A percentile compares a stretch with the other conserved stretches of the same genome.
Evolutionary conservation across 1,139 yeast species (phyloP).

Genomic region (Candida dubliniensis): DNA sequence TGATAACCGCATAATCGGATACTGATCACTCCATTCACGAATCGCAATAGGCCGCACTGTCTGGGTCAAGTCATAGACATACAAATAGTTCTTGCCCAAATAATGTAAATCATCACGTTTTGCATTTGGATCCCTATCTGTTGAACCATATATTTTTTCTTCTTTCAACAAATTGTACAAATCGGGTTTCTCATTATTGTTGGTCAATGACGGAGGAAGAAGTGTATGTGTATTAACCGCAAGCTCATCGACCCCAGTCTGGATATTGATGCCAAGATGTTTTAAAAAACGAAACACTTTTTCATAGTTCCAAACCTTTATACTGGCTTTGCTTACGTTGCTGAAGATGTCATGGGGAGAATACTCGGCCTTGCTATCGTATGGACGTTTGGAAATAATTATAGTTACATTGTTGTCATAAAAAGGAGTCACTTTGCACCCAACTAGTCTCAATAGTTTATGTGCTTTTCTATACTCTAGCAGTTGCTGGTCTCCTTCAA

Average conservation of each 20-base stretch:
- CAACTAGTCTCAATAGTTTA: constrained; percentile 55
- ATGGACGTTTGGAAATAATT: constrained; percentile 64
- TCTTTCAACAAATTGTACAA: constrained; percentile 73
- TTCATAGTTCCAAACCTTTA: constrained; percentile 87
- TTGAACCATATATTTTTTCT: constrained; percentile 83
- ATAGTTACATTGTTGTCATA: constrained; percentile 80
- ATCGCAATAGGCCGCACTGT: constrained; percentile 78
- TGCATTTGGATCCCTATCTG: constrained; percentile 86
- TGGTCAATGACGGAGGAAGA: constrained; percentile 10
- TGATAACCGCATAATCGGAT: constrained; percentile 45
- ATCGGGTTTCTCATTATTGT: constrained; percentile 21
- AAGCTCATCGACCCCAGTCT: constrained; percentile 19
- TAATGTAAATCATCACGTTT: constrained; percentile 82
- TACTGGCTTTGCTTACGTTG: constrained; percentile 57
- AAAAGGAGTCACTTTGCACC: constrained; percentile 69
- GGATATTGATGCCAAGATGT: constrained; percentile 55
- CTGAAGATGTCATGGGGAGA: constrained; percentile 63
- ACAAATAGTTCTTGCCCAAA: constrained; percentile 65
- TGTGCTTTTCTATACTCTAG: constrained; percentile 56
- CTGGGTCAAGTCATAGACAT: constrained; percentile 80
- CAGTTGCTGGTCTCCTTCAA: constrained; percentile 63
- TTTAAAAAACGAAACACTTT: constrained; percentile 79
- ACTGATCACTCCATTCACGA: constrained; percentile 70
- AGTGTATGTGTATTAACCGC: constrained; percentile 12
- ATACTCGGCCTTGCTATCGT: constrained; percentile 23